phyloP scores from a whole-genome alignment of 805 yeast genomes.

The Nakazawaea anatomiae region DNA sequence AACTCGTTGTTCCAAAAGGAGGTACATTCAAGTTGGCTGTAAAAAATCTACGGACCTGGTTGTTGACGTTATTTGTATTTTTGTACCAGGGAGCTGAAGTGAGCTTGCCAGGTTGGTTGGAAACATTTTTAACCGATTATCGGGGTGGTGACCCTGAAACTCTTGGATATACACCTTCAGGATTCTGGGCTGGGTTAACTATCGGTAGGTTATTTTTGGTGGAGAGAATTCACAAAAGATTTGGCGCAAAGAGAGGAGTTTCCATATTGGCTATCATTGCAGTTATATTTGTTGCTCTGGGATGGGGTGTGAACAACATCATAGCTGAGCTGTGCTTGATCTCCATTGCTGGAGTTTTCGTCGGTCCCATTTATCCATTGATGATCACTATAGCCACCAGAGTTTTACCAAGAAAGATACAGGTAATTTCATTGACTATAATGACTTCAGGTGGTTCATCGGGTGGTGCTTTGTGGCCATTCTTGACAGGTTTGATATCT shows the following conservation, averaged over 20 bases:
- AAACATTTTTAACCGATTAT: conserved; percentile 52
- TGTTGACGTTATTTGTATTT: conserved; percentile 48
- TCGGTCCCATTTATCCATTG: conserved; percentile 64
- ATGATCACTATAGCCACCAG: conserved; percentile 38
- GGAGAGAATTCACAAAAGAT: conserved; percentile 25
- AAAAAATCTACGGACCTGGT: conserved; percentile 34
- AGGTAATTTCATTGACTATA: conserved; percentile 42
- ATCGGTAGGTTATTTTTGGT: conserved; percentile 54
- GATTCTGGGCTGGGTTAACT: conserved; percentile 70
- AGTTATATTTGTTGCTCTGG: conserved; percentile 30
- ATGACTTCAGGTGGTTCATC: conserved; percentile 51
- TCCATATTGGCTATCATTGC: conserved; percentile 28
- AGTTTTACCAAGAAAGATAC: conserved; percentile 45
- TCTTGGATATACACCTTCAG: conserved; percentile 61
- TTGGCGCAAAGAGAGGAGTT: conserved; percentile 43
- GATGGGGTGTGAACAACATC: conserved; percentile 43
- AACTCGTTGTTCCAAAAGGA: conserved; percentile 19
- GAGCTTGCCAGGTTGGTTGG: conserved; percentile 65
- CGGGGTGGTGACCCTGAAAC: conserved; percentile 39
- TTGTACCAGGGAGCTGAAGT: conserved; percentile 69
- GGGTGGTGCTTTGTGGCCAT: conserved; percentile 55
- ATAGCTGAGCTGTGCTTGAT: conserved; percentile 41
- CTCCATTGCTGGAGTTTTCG: conserved; percentile 48
- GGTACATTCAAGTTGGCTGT: conserved; percentile 31
- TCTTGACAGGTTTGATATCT: conserved; percentile 43